A percentile compares a stretch with the other conserved stretches of the same genome.
Evolutionary conservation across 2,329 filamentous ascomycete genomes (phyloP).

Genomic region (Colletotrichum sp.): DNA sequence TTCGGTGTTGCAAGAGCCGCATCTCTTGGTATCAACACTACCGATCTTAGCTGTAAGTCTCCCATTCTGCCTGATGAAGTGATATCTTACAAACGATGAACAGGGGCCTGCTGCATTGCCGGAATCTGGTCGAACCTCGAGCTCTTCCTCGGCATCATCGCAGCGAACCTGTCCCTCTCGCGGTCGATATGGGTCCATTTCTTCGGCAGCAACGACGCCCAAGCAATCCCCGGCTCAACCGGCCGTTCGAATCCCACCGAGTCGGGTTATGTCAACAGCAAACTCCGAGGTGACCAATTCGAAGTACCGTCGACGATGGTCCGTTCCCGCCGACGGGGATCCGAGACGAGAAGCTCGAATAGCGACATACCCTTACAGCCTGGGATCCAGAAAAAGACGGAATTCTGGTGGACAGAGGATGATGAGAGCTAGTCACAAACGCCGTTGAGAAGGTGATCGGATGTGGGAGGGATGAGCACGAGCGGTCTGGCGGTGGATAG

Average conservation of each 20-base stretch:
- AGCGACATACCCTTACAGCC: slow-evolving; percentile 22
- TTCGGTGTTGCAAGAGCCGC: slow-evolving; percentile 26
- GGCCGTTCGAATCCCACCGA: slow-evolving; percentile 2
- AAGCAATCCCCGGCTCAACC: neutral
- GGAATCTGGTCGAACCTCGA: slow-evolving; percentile 43
- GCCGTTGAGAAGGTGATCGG: neutral
- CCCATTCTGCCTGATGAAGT: neutral
- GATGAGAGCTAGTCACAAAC: neutral
- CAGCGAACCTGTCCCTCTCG: slow-evolving; percentile 31
- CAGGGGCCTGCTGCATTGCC: slow-evolving; percentile 34
- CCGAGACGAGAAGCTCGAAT: slow-evolving; percentile 11
- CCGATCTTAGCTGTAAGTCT: slow-evolving; percentile 27
- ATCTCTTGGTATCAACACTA: slow-evolving; percentile 23
- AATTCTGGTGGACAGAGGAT: slow-evolving; percentile 21
- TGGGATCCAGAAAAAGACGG: slow-evolving; percentile 23
- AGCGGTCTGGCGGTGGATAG: neutral
- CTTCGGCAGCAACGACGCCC: neutral
- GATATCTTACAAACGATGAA: neutral
- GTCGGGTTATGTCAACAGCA: neutral
- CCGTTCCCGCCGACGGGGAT: neutral
- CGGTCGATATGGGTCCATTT: slow-evolving; percentile 26
- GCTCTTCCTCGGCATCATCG: slow-evolving; percentile 38
- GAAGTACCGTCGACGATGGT: neutral
- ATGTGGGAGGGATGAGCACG: neutral
- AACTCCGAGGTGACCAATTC: slow-evolving; percentile 12